A percentile compares a stretch with the other conserved stretches of the same genome.
Evolutionary conservation across 106 monocot genomes (phyloP).

Genomic region (Dendrobium officinale): DNA sequence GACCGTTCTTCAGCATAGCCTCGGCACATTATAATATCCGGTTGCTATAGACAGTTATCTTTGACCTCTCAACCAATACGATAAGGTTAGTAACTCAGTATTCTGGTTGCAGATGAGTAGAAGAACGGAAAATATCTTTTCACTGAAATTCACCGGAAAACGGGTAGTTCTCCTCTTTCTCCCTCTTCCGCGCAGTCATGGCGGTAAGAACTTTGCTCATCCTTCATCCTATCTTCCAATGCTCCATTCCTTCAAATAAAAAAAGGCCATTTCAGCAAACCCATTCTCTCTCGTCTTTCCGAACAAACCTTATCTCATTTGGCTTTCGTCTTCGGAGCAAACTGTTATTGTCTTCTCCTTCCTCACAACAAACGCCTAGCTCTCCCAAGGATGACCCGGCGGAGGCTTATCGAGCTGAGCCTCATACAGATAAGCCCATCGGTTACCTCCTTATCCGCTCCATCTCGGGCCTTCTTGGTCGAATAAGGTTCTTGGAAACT

Average conservation of each 20-base stretch:
- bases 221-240: constrained; percentile 9
- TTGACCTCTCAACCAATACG: too few species aligned
- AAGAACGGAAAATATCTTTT: too few species aligned
- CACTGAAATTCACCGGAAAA: too few species aligned
- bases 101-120: too few species aligned
- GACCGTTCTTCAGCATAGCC: too few species aligned
- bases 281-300: not conserved
- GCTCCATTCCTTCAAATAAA: not conserved
- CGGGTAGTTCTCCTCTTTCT: not conserved
- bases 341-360: constrained; percentile 10
- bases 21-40: too few species aligned
- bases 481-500: constrained; percentile 12
- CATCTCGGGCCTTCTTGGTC: constrained; percentile 9
- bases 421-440: not conserved
- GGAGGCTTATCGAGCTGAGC: constrained; percentile 1
- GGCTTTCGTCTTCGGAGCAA: constrained; percentile 4
- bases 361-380: not conserved
- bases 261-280: not conserved
- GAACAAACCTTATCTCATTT: not conserved
- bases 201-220: constrained; percentile 18
- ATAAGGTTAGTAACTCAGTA: too few species aligned
- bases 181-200: constrained; percentile 1
- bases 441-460: not conserved
- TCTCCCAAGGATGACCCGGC: not conserved
- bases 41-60: too few species aligned